Percentiles rank a stretch among this genome's conserved stretches.
Evolutionary conservation across 2,329 filamentous ascomycete genomes (phyloP).

Genomic region (Colletotrichum higginsianum): DNA sequence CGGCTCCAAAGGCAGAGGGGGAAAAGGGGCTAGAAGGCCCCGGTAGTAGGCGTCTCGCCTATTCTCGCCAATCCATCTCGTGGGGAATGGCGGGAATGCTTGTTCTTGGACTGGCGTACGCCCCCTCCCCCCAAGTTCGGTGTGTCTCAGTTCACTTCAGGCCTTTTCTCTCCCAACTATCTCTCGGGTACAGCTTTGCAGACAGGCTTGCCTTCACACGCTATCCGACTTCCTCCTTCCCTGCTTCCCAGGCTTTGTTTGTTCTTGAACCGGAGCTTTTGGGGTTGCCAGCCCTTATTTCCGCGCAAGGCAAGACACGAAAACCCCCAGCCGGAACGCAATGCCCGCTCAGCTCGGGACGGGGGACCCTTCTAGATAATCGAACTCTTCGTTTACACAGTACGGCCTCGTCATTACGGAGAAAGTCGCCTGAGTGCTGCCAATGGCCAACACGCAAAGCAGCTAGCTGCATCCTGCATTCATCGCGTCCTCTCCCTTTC

Average conservation of each 20-base stretch:
- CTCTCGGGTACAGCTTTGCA: conserved; percentile 20
- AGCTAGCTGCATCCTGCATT: background rate
- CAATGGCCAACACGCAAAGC: background rate
- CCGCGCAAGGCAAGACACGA: background rate
- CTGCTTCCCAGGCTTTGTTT: background rate
- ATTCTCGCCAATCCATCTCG: conserved; percentile 8
- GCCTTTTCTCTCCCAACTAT: background rate
- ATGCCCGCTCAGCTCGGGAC: background rate
- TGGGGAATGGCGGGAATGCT: conserved; percentile 12
- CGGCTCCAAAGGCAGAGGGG: conserved; percentile 13
- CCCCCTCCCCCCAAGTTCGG: conserved; percentile 10
- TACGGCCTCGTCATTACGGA: background rate
- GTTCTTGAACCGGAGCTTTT: background rate
- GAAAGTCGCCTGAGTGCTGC: too few species aligned
- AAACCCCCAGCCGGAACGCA: background rate
- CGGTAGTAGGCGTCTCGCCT: conserved; percentile 10
- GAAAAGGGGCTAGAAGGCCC: conserved; percentile 9
- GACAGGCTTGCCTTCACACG: conserved; percentile 13
- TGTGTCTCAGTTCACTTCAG: conserved; percentile 38
- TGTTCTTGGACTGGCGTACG: conserved; percentile 8
- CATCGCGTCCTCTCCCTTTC: background rate
- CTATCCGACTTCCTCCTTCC: background rate
- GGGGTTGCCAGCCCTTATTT: background rate
- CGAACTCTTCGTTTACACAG: background rate
- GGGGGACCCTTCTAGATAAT: background rate